Conservation (phyloP, 768 basidiomycete species). For the Arthromyces matolae region DNA sequence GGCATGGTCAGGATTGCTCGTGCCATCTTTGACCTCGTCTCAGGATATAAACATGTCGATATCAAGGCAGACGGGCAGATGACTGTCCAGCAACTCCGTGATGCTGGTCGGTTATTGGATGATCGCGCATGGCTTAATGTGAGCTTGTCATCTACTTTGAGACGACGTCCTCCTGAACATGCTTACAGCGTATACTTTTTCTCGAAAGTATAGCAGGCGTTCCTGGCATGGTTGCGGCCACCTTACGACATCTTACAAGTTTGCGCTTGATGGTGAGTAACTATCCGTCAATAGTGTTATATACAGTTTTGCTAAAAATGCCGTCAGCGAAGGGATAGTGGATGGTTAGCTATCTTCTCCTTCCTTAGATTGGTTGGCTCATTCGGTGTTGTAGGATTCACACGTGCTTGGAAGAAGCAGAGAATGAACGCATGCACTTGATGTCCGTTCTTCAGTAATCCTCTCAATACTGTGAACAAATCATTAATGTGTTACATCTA, state of each 20-base stretch:
- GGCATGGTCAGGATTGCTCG: slow-evolving; percentile 58
- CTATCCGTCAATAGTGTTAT: background rate
- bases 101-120: slow-evolving; percentile 69
- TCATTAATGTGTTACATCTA: background rate
- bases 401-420: slow-evolving; percentile 89
- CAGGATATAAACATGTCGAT: slow-evolving; percentile 76
- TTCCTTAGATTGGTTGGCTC: slow-evolving; percentile 32
- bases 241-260: slow-evolving; percentile 82
- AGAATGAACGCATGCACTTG: slow-evolving; percentile 96
- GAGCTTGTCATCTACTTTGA: slow-evolving; percentile 19
- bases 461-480: background rate
- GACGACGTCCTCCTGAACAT: background rate
- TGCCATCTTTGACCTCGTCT: slow-evolving; percentile 76
- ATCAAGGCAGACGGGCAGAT: slow-evolving; percentile 60
- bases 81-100: slow-evolving; percentile 68
- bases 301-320: slow-evolving; percentile 1
- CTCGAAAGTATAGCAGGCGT: slow-evolving; percentile 93
- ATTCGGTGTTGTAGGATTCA: slow-evolving; percentile 76
- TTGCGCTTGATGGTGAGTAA: slow-evolving; percentile 76
- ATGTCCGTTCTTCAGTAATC: slow-evolving; percentile 63
- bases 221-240: slow-evolving; percentile 93
- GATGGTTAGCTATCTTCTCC: slow-evolving; percentile 35
- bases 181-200: slow-evolving; percentile 48
- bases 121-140: slow-evolving; percentile 77
- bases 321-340: slow-evolving; percentile 47